These are phyloP conservation scores for Colletotrichum sp. DNA, from an alignment of 2,329 filamentous ascomycete genomes.

Conservation along the genomic window DNA sequence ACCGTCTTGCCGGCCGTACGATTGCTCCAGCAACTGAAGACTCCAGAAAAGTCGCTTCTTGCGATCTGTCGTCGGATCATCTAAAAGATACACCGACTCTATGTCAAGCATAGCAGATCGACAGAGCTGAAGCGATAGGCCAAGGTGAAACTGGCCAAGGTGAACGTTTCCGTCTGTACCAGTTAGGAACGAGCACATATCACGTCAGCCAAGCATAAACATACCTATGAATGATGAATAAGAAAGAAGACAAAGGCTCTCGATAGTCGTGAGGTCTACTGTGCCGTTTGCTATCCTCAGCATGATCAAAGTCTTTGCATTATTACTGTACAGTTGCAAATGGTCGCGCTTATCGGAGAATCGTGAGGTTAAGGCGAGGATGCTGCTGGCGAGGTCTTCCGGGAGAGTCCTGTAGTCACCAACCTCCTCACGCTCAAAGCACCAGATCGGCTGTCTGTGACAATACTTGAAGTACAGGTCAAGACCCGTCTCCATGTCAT, in stretches of 20 bases:
- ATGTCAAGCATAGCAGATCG: slow-evolving; percentile 54
- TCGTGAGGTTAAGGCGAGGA: slow-evolving; percentile 43
- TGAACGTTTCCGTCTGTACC: slow-evolving; percentile 50
- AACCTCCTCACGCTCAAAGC: slow-evolving; percentile 47
- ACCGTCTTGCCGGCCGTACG: slow-evolving; percentile 51
- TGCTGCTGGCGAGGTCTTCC: slow-evolving; percentile 46
- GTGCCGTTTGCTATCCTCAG: slow-evolving; percentile 55
- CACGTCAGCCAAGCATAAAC: not conserved
- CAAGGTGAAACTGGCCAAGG: slow-evolving; percentile 55
- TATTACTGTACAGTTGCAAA: slow-evolving; percentile 38
- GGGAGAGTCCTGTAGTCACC: slow-evolving; percentile 36
- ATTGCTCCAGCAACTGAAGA: slow-evolving; percentile 53
- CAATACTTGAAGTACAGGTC: slow-evolving; percentile 47
- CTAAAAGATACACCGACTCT: slow-evolving; percentile 39
- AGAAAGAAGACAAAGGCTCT: slow-evolving; percentile 54
- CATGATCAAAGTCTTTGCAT: slow-evolving; percentile 49
- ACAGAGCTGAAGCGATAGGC: slow-evolving; percentile 54
- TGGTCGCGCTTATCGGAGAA: slow-evolving; percentile 40
- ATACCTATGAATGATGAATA: slow-evolving; percentile 56
- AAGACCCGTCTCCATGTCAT: slow-evolving; percentile 40
- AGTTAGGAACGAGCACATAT: slow-evolving; percentile 8
- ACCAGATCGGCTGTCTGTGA: slow-evolving; percentile 50
- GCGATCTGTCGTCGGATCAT: slow-evolving; percentile 42
- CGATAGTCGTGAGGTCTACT: slow-evolving; percentile 53
- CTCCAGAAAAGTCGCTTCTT: slow-evolving; percentile 59